Percentiles rank a stretch among this genome's conserved stretches.
Evolutionary conservation across 2,329 filamentous ascomycete genomes (phyloP).

Genomic region (Colletotrichum tropicale): DNA sequence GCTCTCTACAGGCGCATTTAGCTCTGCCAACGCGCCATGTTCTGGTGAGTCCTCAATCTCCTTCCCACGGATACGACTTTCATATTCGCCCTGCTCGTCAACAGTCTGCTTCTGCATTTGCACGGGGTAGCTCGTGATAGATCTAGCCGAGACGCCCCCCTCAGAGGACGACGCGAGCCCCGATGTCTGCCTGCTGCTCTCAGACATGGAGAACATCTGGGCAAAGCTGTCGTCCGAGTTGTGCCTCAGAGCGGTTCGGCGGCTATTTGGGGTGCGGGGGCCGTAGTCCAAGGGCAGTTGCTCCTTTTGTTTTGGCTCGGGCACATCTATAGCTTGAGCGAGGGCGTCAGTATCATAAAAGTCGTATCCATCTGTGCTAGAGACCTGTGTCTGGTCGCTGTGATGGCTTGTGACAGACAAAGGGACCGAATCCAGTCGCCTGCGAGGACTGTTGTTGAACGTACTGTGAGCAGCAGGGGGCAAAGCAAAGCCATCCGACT

Average conservation of each 20-base stretch:
- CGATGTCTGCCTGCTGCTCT: slow-evolving; percentile 45
- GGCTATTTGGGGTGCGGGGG: slow-evolving; percentile 33
- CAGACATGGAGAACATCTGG: slow-evolving; percentile 64
- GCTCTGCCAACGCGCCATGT: not conserved
- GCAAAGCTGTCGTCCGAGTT: slow-evolving; percentile 64
- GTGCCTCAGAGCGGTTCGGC: slow-evolving; percentile 42
- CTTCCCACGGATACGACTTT: slow-evolving; percentile 50
- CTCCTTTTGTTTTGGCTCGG: slow-evolving; percentile 40
- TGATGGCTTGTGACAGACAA: slow-evolving; percentile 56
- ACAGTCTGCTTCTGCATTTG: slow-evolving; percentile 25
- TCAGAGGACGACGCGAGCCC: slow-evolving; percentile 41
- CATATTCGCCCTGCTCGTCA: slow-evolving; percentile 40
- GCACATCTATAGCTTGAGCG: slow-evolving; percentile 58
- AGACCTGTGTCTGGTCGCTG: slow-evolving; percentile 50
- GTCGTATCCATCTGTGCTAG: slow-evolving; percentile 66
- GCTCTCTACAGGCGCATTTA: not conserved
- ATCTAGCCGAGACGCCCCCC: slow-evolving; percentile 14
- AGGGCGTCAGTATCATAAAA: slow-evolving; percentile 67
- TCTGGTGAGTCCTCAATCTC: slow-evolving; percentile 31
- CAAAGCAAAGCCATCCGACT: slow-evolving; percentile 55
- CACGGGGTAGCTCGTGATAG: slow-evolving; percentile 10
- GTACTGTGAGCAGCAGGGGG: slow-evolving; percentile 49
- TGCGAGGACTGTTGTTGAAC: slow-evolving; percentile 40
- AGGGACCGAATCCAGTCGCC: slow-evolving; percentile 54
- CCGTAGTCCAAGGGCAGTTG: slow-evolving; percentile 39